phyloP scores from a whole-genome alignment of 345 rosid species.

The Eucalyptus virginea region DNA sequence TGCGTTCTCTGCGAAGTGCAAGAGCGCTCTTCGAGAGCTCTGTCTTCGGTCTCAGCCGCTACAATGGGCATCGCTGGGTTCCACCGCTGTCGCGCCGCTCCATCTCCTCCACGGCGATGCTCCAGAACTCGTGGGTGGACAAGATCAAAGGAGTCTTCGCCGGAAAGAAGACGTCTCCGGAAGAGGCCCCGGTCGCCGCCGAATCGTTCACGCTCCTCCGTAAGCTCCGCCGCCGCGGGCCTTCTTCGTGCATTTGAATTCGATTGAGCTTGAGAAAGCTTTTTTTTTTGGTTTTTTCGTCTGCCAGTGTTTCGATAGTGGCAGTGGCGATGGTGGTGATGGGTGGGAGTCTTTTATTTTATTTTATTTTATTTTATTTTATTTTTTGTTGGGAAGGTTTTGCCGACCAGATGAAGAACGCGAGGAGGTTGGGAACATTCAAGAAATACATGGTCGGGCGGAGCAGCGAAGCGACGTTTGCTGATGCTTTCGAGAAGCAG shows the following conservation, averaged over 20 bases:
- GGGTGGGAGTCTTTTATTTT: background rate
- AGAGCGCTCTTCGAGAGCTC: background rate
- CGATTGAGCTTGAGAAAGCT: background rate
- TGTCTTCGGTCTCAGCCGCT: background rate
- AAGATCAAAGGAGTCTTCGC: conserved; percentile 75
- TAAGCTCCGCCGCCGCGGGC: conserved; percentile 8
- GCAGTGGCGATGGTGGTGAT: background rate
- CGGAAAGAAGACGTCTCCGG: conserved; percentile 34
- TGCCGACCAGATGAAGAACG: conserved; percentile 72
- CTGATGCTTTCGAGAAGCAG: conserved; percentile 74
- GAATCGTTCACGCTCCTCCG: conserved; percentile 60
- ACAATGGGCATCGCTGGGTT: background rate
- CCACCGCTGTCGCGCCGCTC: conserved; percentile 44
- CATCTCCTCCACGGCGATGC: conserved; percentile 37
- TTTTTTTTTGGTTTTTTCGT: too few species aligned
- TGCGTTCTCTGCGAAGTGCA: background rate
- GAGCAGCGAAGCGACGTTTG: conserved; percentile 78
- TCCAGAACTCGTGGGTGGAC: conserved; percentile 64
- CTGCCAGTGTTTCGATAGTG: background rate
- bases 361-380: background rate
- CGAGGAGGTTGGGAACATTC: conserved; percentile 54
- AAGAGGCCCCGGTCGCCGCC: conserved; percentile 3
- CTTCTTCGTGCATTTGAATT: background rate
- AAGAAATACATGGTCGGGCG: conserved; percentile 76
- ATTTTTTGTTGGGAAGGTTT: conserved; percentile 19